Conservation (phyloP, 2,329 filamentous ascomycete species). For the Botryotinia narcissicola region DNA sequence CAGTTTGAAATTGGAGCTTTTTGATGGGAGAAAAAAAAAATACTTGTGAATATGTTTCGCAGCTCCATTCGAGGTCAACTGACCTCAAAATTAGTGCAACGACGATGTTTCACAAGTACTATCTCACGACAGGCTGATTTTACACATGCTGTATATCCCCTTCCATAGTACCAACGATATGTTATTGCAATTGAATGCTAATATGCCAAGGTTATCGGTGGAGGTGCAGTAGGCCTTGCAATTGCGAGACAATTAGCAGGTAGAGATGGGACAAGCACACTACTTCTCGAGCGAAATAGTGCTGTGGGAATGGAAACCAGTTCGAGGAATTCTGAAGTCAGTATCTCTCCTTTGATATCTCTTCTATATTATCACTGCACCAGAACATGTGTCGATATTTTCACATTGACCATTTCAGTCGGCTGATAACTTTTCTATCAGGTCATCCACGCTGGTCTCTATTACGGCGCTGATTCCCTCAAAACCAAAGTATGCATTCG, state of each 20-base stretch:
- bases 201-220: conserved; percentile 50
- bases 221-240: conserved; percentile 66
- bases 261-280: conserved; percentile 57
- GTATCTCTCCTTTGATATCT: neutral
- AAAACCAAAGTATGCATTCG: conserved; percentile 82
- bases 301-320: conserved; percentile 67
- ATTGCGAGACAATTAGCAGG: conserved; percentile 62
- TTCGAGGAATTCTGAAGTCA: conserved; percentile 65
- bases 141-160: conserved; percentile 37
- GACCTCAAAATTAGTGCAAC: conserved; percentile 5
- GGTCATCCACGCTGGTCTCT: conserved; percentile 93
- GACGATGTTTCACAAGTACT: conserved; percentile 32
- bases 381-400: neutral
- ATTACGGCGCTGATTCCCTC: conserved; percentile 59
- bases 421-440: conserved; percentile 41
- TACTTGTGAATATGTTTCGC: conserved; percentile 24
- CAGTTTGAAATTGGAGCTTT: neutral
- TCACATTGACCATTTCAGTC: neutral
- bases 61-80: conserved; percentile 24
- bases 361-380: neutral
- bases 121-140: conserved; percentile 34
- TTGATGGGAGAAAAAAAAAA: neutral
- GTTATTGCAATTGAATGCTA: conserved; percentile 3
- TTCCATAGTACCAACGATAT: neutral
- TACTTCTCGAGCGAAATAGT: conserved; percentile 65